Conservation (phyloP, 75 land plant species). For the Selaginella tamariscina region DNA sequence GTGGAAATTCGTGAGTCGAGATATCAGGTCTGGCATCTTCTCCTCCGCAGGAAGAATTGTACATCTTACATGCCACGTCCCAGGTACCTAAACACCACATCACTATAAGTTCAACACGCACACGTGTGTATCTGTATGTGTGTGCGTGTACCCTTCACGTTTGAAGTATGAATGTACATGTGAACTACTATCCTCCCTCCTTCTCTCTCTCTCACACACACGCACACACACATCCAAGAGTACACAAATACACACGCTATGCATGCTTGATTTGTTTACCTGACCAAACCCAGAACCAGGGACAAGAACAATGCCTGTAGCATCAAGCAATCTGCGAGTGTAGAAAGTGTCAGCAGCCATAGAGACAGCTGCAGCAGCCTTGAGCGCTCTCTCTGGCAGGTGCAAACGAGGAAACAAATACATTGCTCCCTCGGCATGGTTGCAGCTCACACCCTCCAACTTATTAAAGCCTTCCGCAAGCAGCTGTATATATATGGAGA, state of each 20-base stretch:
- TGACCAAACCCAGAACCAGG: constrained; percentile 99
- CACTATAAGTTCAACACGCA: no score
- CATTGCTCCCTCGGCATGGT: constrained; percentile 97
- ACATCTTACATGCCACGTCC: constrained; percentile 83
- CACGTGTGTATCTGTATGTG: no score
- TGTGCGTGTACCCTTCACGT: no score
- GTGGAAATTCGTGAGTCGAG: constrained; percentile 58
- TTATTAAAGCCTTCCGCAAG: constrained; percentile 80
- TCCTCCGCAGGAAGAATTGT: constrained; percentile 88
- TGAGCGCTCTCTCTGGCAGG: constrained; percentile 60
- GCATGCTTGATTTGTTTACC: no score
- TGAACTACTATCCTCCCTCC: no score
- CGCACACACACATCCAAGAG: no score
- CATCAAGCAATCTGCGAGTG: constrained; percentile 54
- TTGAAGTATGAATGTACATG: no score
- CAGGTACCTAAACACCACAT: constrained; percentile 57
- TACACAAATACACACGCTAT: no score
- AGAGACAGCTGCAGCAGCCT: constrained; percentile 68
- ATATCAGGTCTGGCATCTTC: constrained; percentile 59
- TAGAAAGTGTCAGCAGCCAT: constrained; percentile 84
- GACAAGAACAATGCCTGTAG: constrained; percentile 92
- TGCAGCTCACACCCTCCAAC: constrained; percentile 92
- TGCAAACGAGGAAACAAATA: constrained; percentile 77
- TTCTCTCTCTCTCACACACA: no score
- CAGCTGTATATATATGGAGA: constrained; percentile 31